Base-by-base conservation (phyloP, 441 rosid species). In the Theobroma grandiflorum region DNA sequence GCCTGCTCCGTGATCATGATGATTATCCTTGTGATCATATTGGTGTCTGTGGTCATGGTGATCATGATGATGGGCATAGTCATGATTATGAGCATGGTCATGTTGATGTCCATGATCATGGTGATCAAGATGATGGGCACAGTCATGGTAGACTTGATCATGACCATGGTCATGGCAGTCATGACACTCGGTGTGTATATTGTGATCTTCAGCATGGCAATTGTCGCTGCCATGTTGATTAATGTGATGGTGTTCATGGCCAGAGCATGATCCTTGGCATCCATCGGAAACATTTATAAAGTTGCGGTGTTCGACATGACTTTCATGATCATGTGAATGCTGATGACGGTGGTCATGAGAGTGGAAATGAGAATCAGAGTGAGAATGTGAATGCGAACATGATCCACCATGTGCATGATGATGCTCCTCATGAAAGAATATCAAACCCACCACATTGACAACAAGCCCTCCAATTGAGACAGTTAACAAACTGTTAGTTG, bases 371-470 rank as follows among this genome's bases (percentile, higher is more conserved):
- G 94, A 81, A 43, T n/a, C n/a, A n/a, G n/a, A n/a, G n/a, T 85
- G 89, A 7, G 91, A 87, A 67, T 92, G 90, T 4, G 93, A 91
- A 74, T 94, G 92, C 0, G 92, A 70, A 87, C 94, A 91, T 43
- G 95, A 86, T n/a, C 97, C 98, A 70, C 99, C 99, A 84, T 96
- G 99, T 49, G 98, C 99, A 87, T 93, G 99, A 86, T 96, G 97
- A 89, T 96, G 99, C 85, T 96, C 99, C 81, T 96, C 99, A 38
- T 96, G 99, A 84, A 96, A 96, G 90, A 96, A 96, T 62, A 96
- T 87, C 85, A 94, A 87, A 74, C 99, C 99, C 42, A 94, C 85
- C 72, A 94, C 78, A 89, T 96, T 94, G 75, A 96, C 98, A 18
- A 93, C 73, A 69, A 96, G 91, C 74, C 98, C 99, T 37, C 99